These are phyloP conservation scores for Hanseniaspora clermontiae DNA, from an alignment of 805 yeast species.

Conservation along the genomic window DNA sequence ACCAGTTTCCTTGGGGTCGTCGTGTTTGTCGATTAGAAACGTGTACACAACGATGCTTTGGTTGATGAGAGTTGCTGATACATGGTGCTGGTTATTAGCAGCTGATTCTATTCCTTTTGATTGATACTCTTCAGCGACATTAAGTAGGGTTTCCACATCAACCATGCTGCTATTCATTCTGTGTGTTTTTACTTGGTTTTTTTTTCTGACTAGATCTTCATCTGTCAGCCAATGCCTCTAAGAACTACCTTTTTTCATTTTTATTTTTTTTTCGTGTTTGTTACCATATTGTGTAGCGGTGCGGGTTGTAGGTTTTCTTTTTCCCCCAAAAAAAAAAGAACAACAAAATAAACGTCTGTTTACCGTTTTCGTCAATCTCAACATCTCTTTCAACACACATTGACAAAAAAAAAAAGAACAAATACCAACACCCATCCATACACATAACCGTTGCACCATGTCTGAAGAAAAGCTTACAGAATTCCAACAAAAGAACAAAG, in stretches of 20 bases:
- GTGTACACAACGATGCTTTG: conserved; percentile 21
- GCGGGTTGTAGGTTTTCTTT: no score
- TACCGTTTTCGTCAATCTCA: not conserved
- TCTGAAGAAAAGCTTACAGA: conserved; percentile 27
- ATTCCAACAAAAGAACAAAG: conserved; percentile 27
- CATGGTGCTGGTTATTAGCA: not conserved
- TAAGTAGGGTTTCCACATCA: not conserved
- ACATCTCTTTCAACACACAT: not conserved
- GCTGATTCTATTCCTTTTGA: not conserved
- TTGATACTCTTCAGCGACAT: not conserved
- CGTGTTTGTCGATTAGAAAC: not conserved
- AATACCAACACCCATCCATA: no score
- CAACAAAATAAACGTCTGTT: not conserved
- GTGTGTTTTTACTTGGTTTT: not conserved
- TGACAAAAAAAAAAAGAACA: no score
- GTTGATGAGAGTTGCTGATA: conserved; percentile 20
- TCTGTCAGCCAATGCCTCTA: no score
- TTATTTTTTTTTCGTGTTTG: not conserved
- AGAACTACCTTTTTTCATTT: no score
- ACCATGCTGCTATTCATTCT: not conserved
- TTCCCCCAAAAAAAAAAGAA: not conserved
- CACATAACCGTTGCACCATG: no score
- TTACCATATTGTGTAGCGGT: not conserved
- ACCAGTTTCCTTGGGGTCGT: not conserved
- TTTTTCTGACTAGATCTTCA: no score